phyloP scores from a whole-genome alignment of 1,284 basidiomycete species.

The Neotropicomus parvogracilis region DNA sequence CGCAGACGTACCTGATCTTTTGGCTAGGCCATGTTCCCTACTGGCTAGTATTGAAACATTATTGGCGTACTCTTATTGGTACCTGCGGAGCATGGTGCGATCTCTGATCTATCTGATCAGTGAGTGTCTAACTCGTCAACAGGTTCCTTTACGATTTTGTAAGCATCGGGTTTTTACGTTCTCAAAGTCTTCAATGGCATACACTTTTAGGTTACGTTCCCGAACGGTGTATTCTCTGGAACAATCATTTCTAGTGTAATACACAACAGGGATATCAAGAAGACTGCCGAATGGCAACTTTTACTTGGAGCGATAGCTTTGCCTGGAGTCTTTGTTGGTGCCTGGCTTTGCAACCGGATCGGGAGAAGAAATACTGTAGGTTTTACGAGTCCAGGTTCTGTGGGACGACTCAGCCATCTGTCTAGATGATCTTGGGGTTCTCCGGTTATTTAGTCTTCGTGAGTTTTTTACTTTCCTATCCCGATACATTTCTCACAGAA shows the following conservation, averaged over 20 bases:
- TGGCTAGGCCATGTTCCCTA: constrained; percentile 58
- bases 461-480: constrained; percentile 9
- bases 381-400: constrained; percentile 1
- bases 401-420: constrained; percentile 2
- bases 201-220: constrained; percentile 55
- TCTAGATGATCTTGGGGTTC: constrained; percentile 71
- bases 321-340: constrained; percentile 62
- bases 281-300: constrained; percentile 69
- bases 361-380: constrained; percentile 61
- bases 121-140: constrained; percentile 10
- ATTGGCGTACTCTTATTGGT: constrained; percentile 68
- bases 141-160: constrained; percentile 78
- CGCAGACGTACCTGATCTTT: constrained; percentile 6
- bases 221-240: constrained; percentile 67
- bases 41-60: constrained; percentile 55
- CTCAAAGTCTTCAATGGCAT: not conserved
- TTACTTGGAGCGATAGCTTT: constrained; percentile 65
- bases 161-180: constrained; percentile 15
- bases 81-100: constrained; percentile 67
- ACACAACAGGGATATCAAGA: constrained; percentile 50
- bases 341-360: constrained; percentile 59
- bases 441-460: constrained; percentile 71
- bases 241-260: constrained; percentile 63
- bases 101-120: not conserved
- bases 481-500: not conserved